phyloP scores from a whole-genome alignment of 306 rosid species.

The Pachyrhizus erosus region DNA sequence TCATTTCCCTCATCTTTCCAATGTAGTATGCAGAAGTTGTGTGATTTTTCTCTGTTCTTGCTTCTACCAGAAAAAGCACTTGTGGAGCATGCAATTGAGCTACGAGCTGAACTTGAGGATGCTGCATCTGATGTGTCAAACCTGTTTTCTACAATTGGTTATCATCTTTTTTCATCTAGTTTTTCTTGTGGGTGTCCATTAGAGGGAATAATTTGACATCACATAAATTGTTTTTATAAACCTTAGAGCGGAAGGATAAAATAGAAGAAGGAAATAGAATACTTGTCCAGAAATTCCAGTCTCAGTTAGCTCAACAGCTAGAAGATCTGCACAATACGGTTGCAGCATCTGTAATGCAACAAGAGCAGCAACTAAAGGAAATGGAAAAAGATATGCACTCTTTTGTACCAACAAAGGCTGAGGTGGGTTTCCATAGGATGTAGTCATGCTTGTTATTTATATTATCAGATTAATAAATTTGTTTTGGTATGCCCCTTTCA shows the following conservation, averaged over 20 bases:
- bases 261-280: constrained; percentile 80
- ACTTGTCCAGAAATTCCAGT: constrained; percentile 81
- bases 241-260: constrained; percentile 85
- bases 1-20: background rate
- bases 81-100: constrained; percentile 84
- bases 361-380: constrained; percentile 83
- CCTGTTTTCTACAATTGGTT: constrained; percentile 91
- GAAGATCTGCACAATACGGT: constrained; percentile 90
- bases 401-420: constrained; percentile 80
- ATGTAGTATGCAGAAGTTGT: background rate
- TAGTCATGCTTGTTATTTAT: background rate
- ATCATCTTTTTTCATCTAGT: constrained; percentile 43
- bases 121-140: constrained; percentile 95
- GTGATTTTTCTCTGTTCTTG: background rate
- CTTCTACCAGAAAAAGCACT: constrained; percentile 78
- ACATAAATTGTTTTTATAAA: constrained; percentile 32
- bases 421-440: constrained; percentile 57
- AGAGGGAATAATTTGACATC: constrained; percentile 10
- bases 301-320: constrained; percentile 88
- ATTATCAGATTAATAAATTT: constrained; percentile 25
- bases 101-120: constrained; percentile 92
- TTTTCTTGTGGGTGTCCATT: constrained; percentile 8
- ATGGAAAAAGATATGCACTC: constrained; percentile 97
- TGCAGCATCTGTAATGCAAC: constrained; percentile 85
- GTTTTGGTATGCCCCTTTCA: constrained; percentile 43